phyloP scores from a whole-genome alignment of 2,329 filamentous ascomycete genomes.

The Aspergillus brunneoviolaceus region DNA sequence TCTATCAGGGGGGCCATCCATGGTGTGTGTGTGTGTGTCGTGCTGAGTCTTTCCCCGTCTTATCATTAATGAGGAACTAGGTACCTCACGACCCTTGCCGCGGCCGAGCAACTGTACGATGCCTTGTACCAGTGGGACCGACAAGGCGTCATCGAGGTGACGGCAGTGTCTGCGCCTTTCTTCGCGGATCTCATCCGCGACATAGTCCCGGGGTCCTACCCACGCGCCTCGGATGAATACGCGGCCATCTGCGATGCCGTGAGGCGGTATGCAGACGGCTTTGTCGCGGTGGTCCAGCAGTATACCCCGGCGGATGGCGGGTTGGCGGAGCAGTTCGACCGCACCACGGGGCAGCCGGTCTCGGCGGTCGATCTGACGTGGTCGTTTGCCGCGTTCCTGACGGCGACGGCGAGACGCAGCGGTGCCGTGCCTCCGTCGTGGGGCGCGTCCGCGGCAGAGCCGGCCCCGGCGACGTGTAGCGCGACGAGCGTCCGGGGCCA shows the following conservation, averaged over 20 bases:
- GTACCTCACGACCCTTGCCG: slow-evolving; percentile 58
- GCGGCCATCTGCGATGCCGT: slow-evolving; percentile 58
- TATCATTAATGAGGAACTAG: slow-evolving; percentile 7
- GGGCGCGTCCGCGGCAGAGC: slow-evolving; percentile 15
- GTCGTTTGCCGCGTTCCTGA: slow-evolving; percentile 24
- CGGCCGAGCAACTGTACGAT: slow-evolving; percentile 75
- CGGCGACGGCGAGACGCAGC: slow-evolving; percentile 16
- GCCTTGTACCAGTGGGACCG: slow-evolving; percentile 68
- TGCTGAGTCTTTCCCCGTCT: neutral
- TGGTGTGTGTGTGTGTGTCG: slow-evolving; percentile 62
- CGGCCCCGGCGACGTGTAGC: neutral
- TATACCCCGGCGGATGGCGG: slow-evolving; percentile 22
- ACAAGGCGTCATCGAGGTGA: slow-evolving; percentile 62
- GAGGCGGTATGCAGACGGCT: slow-evolving; percentile 60
- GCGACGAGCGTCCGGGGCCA: neutral
- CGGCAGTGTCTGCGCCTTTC: slow-evolving; percentile 64
- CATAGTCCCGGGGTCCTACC: slow-evolving; percentile 63
- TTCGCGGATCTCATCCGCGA: slow-evolving; percentile 64
- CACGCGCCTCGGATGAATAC: slow-evolving; percentile 54
- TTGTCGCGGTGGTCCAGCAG: slow-evolving; percentile 44
- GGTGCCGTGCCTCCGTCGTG: slow-evolving; percentile 21
- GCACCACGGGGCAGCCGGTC: slow-evolving; percentile 15
- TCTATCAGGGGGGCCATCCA: slow-evolving; percentile 73
- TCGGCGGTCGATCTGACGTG: slow-evolving; percentile 23
- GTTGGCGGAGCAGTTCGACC: slow-evolving; percentile 40